Percentiles rank a stretch among this genome's conserved stretches.
Conservation (phyloP, 148 eudicot species). For the Chenopodium quinoa region DNA sequence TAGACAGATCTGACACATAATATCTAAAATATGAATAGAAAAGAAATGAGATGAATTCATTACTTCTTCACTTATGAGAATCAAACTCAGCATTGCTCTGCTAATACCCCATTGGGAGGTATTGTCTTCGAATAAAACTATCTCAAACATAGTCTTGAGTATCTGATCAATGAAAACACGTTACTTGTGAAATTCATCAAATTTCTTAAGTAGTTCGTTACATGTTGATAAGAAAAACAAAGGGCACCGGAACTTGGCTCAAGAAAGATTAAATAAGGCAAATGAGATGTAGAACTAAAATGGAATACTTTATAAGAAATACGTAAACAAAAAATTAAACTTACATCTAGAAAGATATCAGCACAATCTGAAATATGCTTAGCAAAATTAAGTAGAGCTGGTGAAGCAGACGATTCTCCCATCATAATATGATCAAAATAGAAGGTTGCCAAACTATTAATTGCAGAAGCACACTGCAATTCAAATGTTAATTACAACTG, state of each 20-base stretch:
- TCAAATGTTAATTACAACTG: background rate
- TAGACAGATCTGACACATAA: too few relatives aligned
- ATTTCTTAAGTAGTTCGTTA: too few relatives aligned
- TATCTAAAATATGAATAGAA: background rate
- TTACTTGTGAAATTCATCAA: background rate
- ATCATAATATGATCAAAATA: constrained; percentile 69
- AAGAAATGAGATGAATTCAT: constrained; percentile 5
- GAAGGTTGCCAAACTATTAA: constrained; percentile 79
- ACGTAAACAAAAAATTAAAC: constrained; percentile 15
- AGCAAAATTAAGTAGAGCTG: constrained; percentile 61
- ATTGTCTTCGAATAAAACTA: constrained; percentile 67
- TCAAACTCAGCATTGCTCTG: constrained; percentile 84
- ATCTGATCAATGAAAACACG: constrained; percentile 40
- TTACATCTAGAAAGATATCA: constrained; percentile 72
- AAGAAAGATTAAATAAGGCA: background rate
- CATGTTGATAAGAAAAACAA: background rate
- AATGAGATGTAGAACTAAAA: background rate
- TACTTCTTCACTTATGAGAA: constrained; percentile 85
- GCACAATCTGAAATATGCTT: constrained; percentile 63
- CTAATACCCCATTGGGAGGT: constrained; percentile 72
- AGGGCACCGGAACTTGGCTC: too few relatives aligned
- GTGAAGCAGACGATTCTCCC: constrained; percentile 72
- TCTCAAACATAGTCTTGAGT: constrained; percentile 80
- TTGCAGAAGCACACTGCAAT: constrained; percentile 76
- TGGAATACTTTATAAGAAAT: background rate